These are phyloP conservation scores for Helicostylum pulchrum DNA, from an alignment of 192 early-diverging fungal species.

Conservation along the genomic window DNA sequence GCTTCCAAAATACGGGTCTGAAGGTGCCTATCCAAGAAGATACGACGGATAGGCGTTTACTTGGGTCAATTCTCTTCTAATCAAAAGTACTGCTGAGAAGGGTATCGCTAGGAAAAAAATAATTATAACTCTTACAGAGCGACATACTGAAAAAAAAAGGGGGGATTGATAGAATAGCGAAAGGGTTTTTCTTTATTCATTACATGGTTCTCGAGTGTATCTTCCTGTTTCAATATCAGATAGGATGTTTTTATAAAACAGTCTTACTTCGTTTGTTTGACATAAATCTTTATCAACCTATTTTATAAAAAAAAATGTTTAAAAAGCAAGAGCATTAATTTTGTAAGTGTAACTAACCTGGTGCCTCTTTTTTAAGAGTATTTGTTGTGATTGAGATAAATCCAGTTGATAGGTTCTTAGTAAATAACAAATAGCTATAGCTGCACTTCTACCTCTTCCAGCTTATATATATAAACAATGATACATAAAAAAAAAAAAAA, in stretches of 20 bases:
- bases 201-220: not conserved
- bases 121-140: no score
- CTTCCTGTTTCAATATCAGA: slow-evolving; percentile 9
- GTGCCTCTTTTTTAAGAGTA: slow-evolving; percentile 7
- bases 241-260: slow-evolving; percentile 9
- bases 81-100: no score
- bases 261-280: not conserved
- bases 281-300: slow-evolving; percentile 11
- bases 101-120: no score
- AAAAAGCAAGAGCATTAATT: not conserved
- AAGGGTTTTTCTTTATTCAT: not conserved
- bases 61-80: no score
- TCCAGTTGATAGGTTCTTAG: slow-evolving; percentile 13
- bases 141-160: no score
- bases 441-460: slow-evolving; percentile 27
- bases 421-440: slow-evolving; percentile 23
- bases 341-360: slow-evolving; percentile 11
- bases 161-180: no score
- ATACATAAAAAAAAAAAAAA: no score
- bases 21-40: no score
- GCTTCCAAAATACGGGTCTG: no score
- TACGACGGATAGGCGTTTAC: no score
- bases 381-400: not conserved
- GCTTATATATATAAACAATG: not conserved
- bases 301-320: not conserved